A percentile compares a stretch with the other conserved stretches of the same genome.
Conservation (phyloP, 2,329 filamentous ascomycete species). For the Bipolaris gigantea region DNA sequence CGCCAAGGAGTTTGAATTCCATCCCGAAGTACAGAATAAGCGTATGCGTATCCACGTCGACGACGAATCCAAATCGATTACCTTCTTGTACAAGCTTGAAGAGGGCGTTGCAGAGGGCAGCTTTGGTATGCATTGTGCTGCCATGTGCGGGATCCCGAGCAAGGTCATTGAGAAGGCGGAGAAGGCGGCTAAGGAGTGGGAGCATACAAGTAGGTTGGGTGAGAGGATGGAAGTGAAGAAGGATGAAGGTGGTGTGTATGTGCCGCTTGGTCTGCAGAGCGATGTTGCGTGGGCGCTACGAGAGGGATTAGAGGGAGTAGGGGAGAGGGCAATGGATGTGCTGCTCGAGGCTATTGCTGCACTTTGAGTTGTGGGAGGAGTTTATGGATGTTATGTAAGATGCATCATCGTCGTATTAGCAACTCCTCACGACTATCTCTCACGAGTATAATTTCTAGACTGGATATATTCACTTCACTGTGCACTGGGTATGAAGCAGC, state of each 20-base stretch:
- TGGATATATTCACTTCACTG: no score
- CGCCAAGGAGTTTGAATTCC: conserved; percentile 83
- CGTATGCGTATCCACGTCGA: conserved; percentile 97
- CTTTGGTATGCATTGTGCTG: conserved; percentile 98
- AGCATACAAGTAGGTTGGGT: conserved; percentile 88
- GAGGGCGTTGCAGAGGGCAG: conserved; percentile 92
- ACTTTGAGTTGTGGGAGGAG: conserved; percentile 42
- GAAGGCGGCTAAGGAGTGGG: conserved; percentile 86
- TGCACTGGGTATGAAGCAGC: no score
- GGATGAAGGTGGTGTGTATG: conserved; percentile 71
- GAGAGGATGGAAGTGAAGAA: conserved; percentile 79
- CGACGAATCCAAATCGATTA: conserved; percentile 79
- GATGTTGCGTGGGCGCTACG: conserved; percentile 80
- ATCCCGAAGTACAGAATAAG: conserved; percentile 83
- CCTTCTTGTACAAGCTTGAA: conserved; percentile 93
- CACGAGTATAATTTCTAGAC: no score
- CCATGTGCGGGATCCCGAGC: conserved; percentile 91
- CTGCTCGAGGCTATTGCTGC: conserved; percentile 60
- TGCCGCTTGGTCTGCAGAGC: conserved; percentile 83
- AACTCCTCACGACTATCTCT: no score
- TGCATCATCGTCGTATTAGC: neutral
- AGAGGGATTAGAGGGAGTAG: conserved; percentile 51
- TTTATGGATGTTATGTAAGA: neutral
- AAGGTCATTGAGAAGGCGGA: conserved; percentile 86
- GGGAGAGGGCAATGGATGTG: conserved; percentile 58